phyloP scores from a whole-genome alignment of 2,329 filamentous ascomycete genomes.

The Bipolaris cookei region DNA sequence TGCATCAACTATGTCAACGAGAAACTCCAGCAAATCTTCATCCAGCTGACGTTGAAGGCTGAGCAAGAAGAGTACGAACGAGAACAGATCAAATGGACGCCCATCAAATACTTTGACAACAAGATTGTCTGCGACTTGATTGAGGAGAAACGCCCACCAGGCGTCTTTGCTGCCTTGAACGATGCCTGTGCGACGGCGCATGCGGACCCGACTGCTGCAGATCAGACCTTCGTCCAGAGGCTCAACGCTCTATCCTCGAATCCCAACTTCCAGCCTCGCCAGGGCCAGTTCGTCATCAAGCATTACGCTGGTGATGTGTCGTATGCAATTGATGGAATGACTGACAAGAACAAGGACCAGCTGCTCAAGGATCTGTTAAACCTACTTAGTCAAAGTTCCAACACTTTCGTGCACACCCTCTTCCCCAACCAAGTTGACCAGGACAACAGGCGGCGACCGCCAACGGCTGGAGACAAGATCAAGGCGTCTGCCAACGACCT shows the following conservation, averaged over 20 bases:
- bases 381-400: conserved; percentile 81
- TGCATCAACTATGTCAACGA: conserved; percentile 99
- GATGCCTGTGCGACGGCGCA: conserved; percentile 98
- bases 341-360: conserved; percentile 99
- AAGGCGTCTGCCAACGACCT: conserved; percentile 92
- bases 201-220: conserved; percentile 90
- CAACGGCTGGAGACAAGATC: conserved; percentile 95
- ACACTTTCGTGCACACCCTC: conserved; percentile 82
- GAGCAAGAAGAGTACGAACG: conserved; percentile 97
- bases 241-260: conserved; percentile 87
- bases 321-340: conserved; percentile 95
- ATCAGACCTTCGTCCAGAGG: conserved; percentile 93
- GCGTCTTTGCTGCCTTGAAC: conserved; percentile 94
- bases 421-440: conserved; percentile 95
- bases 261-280: conserved; percentile 86
- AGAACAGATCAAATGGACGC: conserved; percentile 98
- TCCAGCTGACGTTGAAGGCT: conserved; percentile 92
- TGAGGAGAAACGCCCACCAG: conserved; percentile 86
- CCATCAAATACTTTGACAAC: conserved; percentile 99
- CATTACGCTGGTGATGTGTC: conserved; percentile 97
- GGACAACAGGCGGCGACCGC: conserved; percentile 92
- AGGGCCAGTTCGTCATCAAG: conserved; percentile 97
- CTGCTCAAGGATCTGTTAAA: conserved; percentile 91
- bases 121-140: conserved; percentile 98
- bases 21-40: conserved; percentile 98